These are phyloP conservation scores for Circinella umbellata DNA, from an alignment of 371 early-diverging fungal genomes.

Conservation along the genomic window DNA sequence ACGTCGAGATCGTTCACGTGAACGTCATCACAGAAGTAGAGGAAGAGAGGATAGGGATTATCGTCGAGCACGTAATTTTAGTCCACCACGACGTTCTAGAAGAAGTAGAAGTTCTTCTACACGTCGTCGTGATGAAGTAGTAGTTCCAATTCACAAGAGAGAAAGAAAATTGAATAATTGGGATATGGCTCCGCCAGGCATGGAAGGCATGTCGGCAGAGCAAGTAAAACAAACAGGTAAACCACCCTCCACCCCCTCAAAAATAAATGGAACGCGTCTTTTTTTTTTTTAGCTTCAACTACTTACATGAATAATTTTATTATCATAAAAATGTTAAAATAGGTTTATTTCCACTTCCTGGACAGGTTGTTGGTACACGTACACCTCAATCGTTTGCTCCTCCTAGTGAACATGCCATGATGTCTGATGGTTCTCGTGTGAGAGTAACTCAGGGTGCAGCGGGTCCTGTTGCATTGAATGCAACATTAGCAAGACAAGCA, in stretches of 20 bases:
- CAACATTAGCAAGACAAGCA: constrained; percentile 66
- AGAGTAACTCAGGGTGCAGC: constrained; percentile 48
- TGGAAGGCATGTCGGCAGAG: constrained; percentile 85
- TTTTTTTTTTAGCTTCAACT: too few relatives aligned
- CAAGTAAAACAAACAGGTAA: constrained; percentile 92
- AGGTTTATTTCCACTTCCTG: constrained; percentile 92
- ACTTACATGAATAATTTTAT: too few relatives aligned
- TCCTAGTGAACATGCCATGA: constrained; percentile 45
- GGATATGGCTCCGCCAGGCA: constrained; percentile 94
- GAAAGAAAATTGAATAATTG: constrained; percentile 84
- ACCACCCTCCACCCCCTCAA: too few relatives aligned
- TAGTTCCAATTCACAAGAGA: constrained; percentile 82
- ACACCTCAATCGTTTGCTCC: constrained; percentile 64
- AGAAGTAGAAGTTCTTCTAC: constrained; percentile 38
- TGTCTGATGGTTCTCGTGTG: constrained; percentile 46
- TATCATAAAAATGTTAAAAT: not conserved
- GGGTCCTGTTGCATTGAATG: constrained; percentile 46
- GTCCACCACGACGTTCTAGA: constrained; percentile 42
- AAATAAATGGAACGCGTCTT: not conserved
- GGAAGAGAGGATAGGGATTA: constrained; percentile 42
- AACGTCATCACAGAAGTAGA: constrained; percentile 27
- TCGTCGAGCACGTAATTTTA: constrained; percentile 40
- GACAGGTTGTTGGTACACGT: constrained; percentile 76
- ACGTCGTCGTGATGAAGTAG: constrained; percentile 57
- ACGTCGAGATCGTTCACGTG: constrained; percentile 21